Evolutionary conservation across 495 filamentous ascomycete genomes (phyloP).

Genomic region (Penicillium odoratum): DNA sequence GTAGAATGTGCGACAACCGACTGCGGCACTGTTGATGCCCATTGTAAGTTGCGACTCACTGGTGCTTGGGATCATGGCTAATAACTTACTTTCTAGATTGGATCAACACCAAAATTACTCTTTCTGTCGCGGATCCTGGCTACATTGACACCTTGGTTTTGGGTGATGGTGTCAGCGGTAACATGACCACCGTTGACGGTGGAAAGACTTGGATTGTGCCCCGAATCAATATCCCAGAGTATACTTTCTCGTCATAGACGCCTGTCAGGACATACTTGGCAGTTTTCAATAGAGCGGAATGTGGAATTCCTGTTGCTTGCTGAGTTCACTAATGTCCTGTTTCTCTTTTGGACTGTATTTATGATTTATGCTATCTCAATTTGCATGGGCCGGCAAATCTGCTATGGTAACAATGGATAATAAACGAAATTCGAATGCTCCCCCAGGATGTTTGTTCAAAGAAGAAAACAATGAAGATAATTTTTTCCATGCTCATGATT

Average conservation of each 20-base stretch:
- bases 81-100: slow-evolving; percentile 23
- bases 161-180: slow-evolving; percentile 33
- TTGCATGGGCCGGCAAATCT: neutral
- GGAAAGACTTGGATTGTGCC: slow-evolving; percentile 44
- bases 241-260: slow-evolving; percentile 18
- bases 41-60: slow-evolving; percentile 24
- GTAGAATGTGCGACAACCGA: slow-evolving; percentile 40
- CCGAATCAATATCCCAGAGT: slow-evolving; percentile 35
- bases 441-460: neutral
- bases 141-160: slow-evolving; percentile 37
- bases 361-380: neutral
- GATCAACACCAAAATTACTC: slow-evolving; percentile 37
- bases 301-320: neutral
- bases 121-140: slow-evolving; percentile 37
- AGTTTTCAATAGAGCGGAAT: neutral
- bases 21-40: slow-evolving; percentile 41
- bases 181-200: slow-evolving; percentile 37
- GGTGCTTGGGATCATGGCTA: slow-evolving; percentile 4
- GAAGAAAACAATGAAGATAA: neutral
- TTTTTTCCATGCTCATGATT: neutral
- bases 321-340: neutral
- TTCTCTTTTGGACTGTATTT: neutral
- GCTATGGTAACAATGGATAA: neutral
- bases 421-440: neutral
- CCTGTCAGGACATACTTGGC: neutral